These are phyloP conservation scores for Amphibolis antarctica DNA, from an alignment of 106 monocot genomes.

Conservation along the genomic window DNA sequence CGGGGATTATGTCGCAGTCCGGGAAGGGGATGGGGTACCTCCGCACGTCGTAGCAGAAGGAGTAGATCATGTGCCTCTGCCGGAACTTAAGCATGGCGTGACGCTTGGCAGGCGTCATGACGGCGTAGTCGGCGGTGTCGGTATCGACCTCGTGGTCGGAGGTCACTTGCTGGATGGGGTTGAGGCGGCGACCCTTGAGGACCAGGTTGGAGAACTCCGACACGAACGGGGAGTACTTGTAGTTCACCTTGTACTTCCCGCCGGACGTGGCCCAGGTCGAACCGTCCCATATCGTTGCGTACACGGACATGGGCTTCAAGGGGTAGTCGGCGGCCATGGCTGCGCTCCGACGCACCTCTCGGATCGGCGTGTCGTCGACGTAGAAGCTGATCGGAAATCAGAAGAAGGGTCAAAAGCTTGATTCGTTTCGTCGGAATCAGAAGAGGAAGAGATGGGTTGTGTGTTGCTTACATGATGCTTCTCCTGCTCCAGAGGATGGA, in stretches of 20 bases:
- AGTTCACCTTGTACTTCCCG: conserved; percentile 46
- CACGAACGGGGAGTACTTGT: conserved; percentile 44
- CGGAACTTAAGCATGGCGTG: conserved; percentile 38
- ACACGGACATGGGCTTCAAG: conserved; percentile 50
- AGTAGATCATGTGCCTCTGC: conserved; percentile 43
- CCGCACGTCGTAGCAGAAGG: conserved; percentile 36
- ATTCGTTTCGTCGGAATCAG: no score
- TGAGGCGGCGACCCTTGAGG: conserved; percentile 35
- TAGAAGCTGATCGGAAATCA: conserved; percentile 43
- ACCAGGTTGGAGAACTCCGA: conserved; percentile 41
- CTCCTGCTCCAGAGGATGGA: conserved; percentile 37
- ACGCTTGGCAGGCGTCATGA: conserved; percentile 23
- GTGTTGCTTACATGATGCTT: conserved; percentile 26
- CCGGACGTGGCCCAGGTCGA: conserved; percentile 40
- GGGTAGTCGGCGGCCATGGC: conserved; percentile 51
- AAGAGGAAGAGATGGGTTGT: no score
- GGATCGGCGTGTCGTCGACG: conserved; percentile 44
- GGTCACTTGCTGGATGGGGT: conserved; percentile 28
- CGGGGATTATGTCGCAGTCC: conserved; percentile 27
- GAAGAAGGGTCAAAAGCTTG: no score
- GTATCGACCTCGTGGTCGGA: conserved; percentile 17
- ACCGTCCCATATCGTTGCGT: conserved; percentile 70
- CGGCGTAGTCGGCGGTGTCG: conserved; percentile 25
- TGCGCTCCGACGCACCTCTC: conserved; percentile 29
- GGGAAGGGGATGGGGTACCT: conserved; percentile 39